phyloP scores from a whole-genome alignment of 345 rosid species.

The Heritiera littoralis region DNA sequence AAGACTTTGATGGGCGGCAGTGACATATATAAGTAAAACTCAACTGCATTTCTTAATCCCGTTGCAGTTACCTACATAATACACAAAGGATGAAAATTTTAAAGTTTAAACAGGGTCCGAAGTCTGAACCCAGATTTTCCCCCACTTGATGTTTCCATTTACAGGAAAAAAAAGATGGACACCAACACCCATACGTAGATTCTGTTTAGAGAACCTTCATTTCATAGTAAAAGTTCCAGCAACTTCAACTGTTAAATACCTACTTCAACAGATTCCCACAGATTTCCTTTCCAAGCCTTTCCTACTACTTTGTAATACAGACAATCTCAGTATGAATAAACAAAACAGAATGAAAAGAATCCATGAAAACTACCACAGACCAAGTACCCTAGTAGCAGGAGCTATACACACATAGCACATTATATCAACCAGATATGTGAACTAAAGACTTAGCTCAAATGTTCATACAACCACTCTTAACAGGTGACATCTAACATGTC shows the following conservation, averaged over 20 bases:
- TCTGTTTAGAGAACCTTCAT: not conserved
- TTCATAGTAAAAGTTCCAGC: conserved; percentile 1
- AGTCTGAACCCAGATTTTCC: not conserved
- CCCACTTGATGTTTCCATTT: not conserved
- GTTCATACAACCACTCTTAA: too few relatives aligned
- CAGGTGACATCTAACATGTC: too few relatives aligned
- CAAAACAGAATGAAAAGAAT: not conserved
- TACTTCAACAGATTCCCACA: not conserved
- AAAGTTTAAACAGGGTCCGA: not conserved
- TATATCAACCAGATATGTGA: not conserved
- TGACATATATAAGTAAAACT: not conserved
- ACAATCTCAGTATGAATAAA: not conserved
- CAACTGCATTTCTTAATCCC: not conserved
- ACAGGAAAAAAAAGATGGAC: not conserved
- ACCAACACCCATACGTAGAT: not conserved
- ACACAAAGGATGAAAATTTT: not conserved
- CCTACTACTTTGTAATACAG: not conserved
- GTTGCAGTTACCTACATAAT: not conserved
- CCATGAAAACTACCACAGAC: not conserved
- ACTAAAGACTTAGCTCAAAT: too few relatives aligned
- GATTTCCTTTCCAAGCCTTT: not conserved
- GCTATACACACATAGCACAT: not conserved
- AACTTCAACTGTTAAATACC: not conserved
- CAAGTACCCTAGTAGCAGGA: not conserved
- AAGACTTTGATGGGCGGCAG: not conserved